These are phyloP conservation scores for Gnetum montanum DNA, from an alignment of 75 land plant species.

Conservation along the genomic window DNA sequence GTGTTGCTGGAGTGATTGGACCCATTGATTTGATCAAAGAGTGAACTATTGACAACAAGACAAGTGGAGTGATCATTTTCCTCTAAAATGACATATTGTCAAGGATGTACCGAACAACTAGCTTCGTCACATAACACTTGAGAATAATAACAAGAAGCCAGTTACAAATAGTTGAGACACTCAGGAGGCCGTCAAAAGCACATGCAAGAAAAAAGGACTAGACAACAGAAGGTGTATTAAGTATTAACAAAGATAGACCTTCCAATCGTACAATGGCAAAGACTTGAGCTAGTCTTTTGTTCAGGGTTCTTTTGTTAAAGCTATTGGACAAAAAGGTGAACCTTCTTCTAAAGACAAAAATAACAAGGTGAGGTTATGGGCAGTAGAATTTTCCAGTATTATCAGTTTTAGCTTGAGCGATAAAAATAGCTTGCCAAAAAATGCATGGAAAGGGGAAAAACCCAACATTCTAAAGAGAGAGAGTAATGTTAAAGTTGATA, in stretches of 20 bases:
- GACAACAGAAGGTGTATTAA: not conserved
- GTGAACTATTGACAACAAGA: constrained; percentile 71
- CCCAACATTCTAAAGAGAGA: not conserved
- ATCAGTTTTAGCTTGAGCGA: not conserved
- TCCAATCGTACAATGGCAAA: not conserved
- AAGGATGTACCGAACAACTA: constrained; percentile 64
- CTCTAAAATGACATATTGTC: constrained; percentile 64
- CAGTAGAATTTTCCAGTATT: not conserved
- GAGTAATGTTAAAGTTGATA: not conserved
- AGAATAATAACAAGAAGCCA: constrained; percentile 64
- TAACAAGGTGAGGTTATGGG: not conserved
- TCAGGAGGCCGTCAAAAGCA: constrained; percentile 48
- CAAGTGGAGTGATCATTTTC: constrained; percentile 59
- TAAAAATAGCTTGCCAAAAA: not conserved
- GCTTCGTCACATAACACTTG: constrained; percentile 55
- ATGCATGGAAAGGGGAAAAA: constrained; percentile 5
- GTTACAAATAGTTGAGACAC: constrained; percentile 61
- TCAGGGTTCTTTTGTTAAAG: not conserved
- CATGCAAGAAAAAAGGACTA: constrained; percentile 37
- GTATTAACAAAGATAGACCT: not conserved
- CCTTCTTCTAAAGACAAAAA: constrained; percentile 2
- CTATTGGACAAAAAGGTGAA: not conserved
- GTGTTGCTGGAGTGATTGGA: constrained; percentile 61
- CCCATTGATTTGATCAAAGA: constrained; percentile 51
- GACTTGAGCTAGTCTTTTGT: not conserved